Base-by-base conservation (phyloP, 306 rosid species). In the Gynostemma pentaphyllum region DNA sequence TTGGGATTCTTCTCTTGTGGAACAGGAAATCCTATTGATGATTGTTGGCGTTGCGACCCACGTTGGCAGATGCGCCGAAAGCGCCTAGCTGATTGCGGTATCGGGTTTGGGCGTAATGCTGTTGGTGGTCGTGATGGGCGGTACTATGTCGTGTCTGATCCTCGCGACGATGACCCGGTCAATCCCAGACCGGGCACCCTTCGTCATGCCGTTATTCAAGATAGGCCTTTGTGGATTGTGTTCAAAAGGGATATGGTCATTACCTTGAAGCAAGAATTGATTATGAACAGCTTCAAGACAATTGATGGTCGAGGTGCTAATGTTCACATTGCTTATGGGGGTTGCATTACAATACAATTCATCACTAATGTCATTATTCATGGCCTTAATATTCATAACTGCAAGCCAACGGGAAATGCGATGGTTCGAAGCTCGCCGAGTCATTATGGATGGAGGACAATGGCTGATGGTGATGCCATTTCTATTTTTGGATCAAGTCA, bases 261-360 rank as follows among this genome's bases (percentile, higher is more conserved):
- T 74, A 88, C 94, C 0, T 63, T 92, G 0, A 88, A 88, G 70
- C 97, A 92, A 62, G 99, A 92, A 70, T 87, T 92, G 1, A 52
- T 92, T 9, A 86, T 92, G 99, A 92, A 92, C 76, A 92, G 99
- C 80, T 92, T 92, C 53, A 92, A 92, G 87, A 92, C 99, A 59
- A 82, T 92, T 14, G 99, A 92, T 44, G 99, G 68, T 1, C 87
- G 99, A 7, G 99, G 99, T 9, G 82, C 44, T 7, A 88, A 82
- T 46, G 99, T 92, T 16, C 99, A 92, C 72, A 86, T 92, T 63
- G 99, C 99, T 1, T 68, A 79, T 37, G 99, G 99, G 3, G 99
- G 77, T 2, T 88, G 99, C 71, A 88, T 92, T 30, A 92, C 99
- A 0, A 70, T 92, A 64, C 99, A 92, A 66, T 92, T 32, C 66